Evolutionary conservation across 2,329 filamentous ascomycete species (phyloP).

Genomic region (Cadophora gregata): DNA sequence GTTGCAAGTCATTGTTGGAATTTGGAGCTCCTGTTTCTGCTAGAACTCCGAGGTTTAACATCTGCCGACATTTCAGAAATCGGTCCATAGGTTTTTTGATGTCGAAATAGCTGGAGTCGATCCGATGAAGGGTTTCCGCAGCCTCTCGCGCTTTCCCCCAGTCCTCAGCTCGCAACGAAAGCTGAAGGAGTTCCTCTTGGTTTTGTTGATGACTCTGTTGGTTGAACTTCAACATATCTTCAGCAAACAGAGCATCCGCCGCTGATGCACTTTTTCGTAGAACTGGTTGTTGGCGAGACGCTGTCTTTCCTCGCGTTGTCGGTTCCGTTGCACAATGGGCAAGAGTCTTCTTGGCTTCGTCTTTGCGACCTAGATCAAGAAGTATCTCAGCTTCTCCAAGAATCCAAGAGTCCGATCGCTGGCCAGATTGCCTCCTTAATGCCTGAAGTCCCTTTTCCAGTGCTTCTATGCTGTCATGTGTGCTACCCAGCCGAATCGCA

Average conservation of each 20-base stretch:
- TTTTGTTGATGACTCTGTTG: conserved; percentile 12
- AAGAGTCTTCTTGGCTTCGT: conserved; percentile 8
- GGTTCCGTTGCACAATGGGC: conserved; percentile 12
- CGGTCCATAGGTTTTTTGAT: conserved; percentile 20
- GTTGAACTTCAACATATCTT: conserved; percentile 17
- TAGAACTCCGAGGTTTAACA: conserved; percentile 9
- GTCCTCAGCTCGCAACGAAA: conserved; percentile 13
- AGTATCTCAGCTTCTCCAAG: conserved; percentile 20
- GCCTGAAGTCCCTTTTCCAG: conserved; percentile 11
- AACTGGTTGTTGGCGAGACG: not conserved
- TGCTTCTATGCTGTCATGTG: conserved; percentile 6
- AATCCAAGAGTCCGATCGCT: conserved; percentile 14
- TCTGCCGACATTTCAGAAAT: conserved; percentile 17
- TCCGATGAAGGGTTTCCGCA: conserved; percentile 13
- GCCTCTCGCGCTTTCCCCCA: conserved; percentile 16
- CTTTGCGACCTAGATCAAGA: conserved; percentile 14
- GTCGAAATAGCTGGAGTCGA: conserved; percentile 15
- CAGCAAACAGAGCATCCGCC: conserved; percentile 7
- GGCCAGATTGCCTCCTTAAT: conserved; percentile 11
- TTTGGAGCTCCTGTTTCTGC: conserved; percentile 2
- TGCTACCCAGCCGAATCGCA: conserved; percentile 10
- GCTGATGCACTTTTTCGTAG: conserved; percentile 9
- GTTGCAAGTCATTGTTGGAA: not conserved
- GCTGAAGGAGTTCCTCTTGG: conserved; percentile 15
- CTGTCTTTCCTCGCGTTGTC: not conserved